These are phyloP conservation scores for Pichia gijzeniarum DNA, from an alignment of 805 yeast genomes.

Conservation along the genomic window DNA sequence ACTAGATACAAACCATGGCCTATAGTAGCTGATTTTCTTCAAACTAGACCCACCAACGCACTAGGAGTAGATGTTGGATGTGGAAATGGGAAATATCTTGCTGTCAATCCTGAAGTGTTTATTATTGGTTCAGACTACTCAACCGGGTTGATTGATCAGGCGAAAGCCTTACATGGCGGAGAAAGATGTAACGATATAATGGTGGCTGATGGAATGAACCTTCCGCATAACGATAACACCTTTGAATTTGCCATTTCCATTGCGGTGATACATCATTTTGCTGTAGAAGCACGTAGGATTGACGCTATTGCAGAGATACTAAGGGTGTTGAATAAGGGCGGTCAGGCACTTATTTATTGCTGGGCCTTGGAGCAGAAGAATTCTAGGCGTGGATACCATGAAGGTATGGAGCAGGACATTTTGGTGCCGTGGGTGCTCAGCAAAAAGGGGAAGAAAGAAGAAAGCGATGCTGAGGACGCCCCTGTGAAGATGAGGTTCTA, in stretches of 20 bases:
- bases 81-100: conserved; percentile 91
- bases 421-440: conserved; percentile 92
- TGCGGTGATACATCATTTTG: conserved; percentile 93
- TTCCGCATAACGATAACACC: conserved; percentile 46
- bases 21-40: conserved; percentile 69
- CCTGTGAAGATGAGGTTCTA: conserved; percentile 77
- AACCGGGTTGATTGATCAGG: conserved; percentile 61
- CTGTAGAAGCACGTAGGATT: conserved; percentile 74
- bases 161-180: conserved; percentile 34
- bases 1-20: conserved; percentile 99
- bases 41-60: conserved; percentile 41
- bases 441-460: conserved; percentile 31
- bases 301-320: conserved; percentile 69
- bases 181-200: conserved; percentile 44
- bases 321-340: conserved; percentile 45
- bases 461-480: conserved; percentile 7
- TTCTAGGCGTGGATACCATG: conserved; percentile 85
- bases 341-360: conserved; percentile 76
- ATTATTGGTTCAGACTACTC: conserved; percentile 75
- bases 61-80: conserved; percentile 94
- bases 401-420: conserved; percentile 89
- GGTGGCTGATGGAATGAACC: conserved; percentile 72
- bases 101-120: conserved; percentile 59
- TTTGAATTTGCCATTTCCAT: conserved; percentile 86
- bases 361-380: conserved; percentile 95